Percentiles rank a stretch among this genome's conserved stretches.
These are phyloP conservation scores for Clitopilus passeckerianus DNA, from an alignment of 768 basidiomycete species.

Conservation along the genomic window DNA sequence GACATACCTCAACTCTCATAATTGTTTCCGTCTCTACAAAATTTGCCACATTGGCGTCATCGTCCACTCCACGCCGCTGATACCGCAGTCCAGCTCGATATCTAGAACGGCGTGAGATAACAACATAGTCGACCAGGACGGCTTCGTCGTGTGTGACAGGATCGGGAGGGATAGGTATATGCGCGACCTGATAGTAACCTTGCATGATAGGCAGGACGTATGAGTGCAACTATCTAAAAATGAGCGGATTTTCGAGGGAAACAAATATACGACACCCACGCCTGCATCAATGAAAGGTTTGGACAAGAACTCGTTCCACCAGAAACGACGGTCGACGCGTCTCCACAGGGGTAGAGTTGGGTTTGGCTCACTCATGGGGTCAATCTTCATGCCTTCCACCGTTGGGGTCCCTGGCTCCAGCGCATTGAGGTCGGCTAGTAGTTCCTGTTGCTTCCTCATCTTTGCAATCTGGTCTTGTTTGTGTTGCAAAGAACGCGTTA, in stretches of 20 bases:
- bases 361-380: constrained; percentile 65
- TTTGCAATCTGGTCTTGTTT: constrained; percentile 66
- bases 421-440: constrained; percentile 60
- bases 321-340: constrained; percentile 84
- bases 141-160: constrained; percentile 37
- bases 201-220: constrained; percentile 92
- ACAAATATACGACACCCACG: constrained; percentile 35
- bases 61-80: constrained; percentile 92
- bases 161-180: constrained; percentile 57
- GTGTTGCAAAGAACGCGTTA: constrained; percentile 78
- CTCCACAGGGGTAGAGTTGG: constrained; percentile 86
- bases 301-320: constrained; percentile 93
- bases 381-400: constrained; percentile 31
- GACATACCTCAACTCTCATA: constrained; percentile 68
- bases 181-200: constrained; percentile 79
- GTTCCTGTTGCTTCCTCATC: constrained; percentile 49
- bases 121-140: constrained; percentile 64
- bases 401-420: constrained; percentile 11
- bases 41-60: constrained; percentile 90
- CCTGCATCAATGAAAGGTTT: constrained; percentile 86
- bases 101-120: constrained; percentile 82
- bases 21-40: constrained; percentile 95
- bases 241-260: background rate
- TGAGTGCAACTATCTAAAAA: constrained; percentile 57
- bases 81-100: constrained; percentile 92